These are phyloP conservation scores for Ilex asprella DNA, from an alignment of 257 asterid species.

Conservation along the genomic window DNA sequence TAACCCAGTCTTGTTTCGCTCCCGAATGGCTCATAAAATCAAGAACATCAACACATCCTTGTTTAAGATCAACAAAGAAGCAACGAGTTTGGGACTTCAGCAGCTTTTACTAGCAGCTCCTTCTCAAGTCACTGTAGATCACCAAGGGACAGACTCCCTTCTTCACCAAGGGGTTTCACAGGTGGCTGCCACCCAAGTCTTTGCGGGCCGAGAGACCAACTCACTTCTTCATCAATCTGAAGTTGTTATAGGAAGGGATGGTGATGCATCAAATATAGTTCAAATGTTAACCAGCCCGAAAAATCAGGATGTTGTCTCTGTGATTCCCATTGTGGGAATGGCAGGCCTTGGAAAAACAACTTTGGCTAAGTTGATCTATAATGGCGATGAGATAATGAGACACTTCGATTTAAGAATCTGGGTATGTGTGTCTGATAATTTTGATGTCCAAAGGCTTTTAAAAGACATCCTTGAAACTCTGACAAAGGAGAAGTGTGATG, in stretches of 20 bases:
- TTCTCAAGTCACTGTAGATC: background rate
- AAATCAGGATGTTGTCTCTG: background rate
- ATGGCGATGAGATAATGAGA: background rate
- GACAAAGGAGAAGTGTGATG: background rate
- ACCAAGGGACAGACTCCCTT: too few species aligned
- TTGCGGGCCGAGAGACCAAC: background rate
- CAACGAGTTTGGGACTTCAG: background rate
- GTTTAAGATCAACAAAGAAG: background rate
- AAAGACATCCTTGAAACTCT: conserved; percentile 12
- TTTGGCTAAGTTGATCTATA: conserved; percentile 8
- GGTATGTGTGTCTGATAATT: conserved; percentile 15
- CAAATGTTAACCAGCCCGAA: background rate
- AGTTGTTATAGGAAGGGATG: conserved; percentile 1
- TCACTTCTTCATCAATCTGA: background rate
- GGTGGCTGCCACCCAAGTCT: too few species aligned
- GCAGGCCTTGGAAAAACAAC: conserved; percentile 17
- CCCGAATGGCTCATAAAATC: background rate
- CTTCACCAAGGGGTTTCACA: too few species aligned
- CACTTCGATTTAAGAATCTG: conserved; percentile 13
- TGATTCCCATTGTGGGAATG: conserved; percentile 13
- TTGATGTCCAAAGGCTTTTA: conserved; percentile 1
- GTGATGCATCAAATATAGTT: conserved; percentile 1
- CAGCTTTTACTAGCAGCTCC: too few species aligned
- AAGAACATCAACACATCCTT: background rate
- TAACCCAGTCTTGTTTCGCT: background rate